These are phyloP conservation scores for Leishmania aethiopica DNA, from an alignment of 208 protist genomes.

Conservation along the genomic window DNA sequence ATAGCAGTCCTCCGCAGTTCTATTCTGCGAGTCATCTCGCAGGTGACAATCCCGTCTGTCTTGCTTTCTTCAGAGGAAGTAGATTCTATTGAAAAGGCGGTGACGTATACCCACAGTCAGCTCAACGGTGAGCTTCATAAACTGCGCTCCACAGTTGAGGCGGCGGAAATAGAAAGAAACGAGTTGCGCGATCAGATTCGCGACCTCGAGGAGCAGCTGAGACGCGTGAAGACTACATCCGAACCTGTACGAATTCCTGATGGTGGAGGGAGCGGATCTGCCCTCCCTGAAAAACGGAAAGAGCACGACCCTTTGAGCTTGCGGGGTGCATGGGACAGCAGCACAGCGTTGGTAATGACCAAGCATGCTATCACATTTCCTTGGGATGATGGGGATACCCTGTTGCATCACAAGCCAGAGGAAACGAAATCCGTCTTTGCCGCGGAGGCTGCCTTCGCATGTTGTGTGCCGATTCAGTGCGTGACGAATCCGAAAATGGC, in stretches of 20 bases:
- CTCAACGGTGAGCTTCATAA: neutral
- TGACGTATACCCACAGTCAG: neutral
- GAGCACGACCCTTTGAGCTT: conserved; percentile 29
- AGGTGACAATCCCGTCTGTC: neutral
- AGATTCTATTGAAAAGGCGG: conserved; percentile 6
- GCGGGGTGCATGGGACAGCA: conserved; percentile 13
- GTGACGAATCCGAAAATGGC: conserved; percentile 32
- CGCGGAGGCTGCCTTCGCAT: conserved; percentile 37
- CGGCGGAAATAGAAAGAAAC: neutral
- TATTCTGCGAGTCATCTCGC: conserved; percentile 15
- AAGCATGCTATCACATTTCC: conserved; percentile 40
- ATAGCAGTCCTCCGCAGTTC: conserved; percentile 21
- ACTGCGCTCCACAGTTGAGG: neutral
- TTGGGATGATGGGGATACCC: conserved; percentile 29
- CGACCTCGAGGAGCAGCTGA: conserved; percentile 10
- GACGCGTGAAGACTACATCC: neutral
- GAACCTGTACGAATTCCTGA: neutral
- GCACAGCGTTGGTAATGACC: conserved; percentile 30
- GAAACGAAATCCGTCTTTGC: conserved; percentile 37
- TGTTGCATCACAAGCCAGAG: conserved; percentile 52
- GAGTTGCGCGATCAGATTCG: neutral
- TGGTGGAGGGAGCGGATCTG: neutral
- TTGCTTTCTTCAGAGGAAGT: conserved; percentile 24
- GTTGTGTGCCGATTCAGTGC: conserved; percentile 37
- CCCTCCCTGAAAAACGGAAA: conserved; percentile 5